These are phyloP conservation scores for Holtermannia corniformis DNA, from an alignment of 768 basidiomycete species.

Conservation along the genomic window DNA sequence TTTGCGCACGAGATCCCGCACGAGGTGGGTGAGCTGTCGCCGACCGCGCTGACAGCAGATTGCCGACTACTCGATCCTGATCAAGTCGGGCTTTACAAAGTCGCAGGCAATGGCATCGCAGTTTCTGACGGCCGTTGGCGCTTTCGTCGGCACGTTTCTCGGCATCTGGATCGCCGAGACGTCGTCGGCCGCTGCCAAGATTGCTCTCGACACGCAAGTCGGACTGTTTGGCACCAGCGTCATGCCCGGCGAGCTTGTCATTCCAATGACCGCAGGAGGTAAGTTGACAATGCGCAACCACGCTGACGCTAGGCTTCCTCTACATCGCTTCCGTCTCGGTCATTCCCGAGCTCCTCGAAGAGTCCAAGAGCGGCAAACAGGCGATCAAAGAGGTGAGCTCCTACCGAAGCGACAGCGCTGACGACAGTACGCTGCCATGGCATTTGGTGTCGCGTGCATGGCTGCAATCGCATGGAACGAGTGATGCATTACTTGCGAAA, in stretches of 20 bases:
- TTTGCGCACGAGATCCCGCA: conserved; percentile 94
- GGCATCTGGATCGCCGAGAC: conserved; percentile 35
- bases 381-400: conserved; percentile 73
- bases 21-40: conserved; percentile 44
- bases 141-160: conserved; percentile 59
- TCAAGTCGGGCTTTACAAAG: conserved; percentile 77
- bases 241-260: conserved; percentile 66
- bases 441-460: conserved; percentile 83
- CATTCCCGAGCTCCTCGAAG: conserved; percentile 72
- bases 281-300: conserved; percentile 9
- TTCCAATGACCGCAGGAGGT: conserved; percentile 43
- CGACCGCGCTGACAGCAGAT: conserved; percentile 45
- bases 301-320: conserved; percentile 54
- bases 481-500: no score
- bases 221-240: conserved; percentile 79
- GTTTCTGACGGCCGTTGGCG: conserved; percentile 82
- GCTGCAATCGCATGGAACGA: conserved; percentile 42
- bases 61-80: conserved; percentile 89
- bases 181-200: conserved; percentile 43
- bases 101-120: conserved; percentile 87
- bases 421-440: conserved; percentile 78
- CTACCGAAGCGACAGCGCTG: conserved; percentile 1
- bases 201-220: conserved; percentile 63
- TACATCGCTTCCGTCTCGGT: conserved; percentile 91
- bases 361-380: conserved; percentile 78